Evolutionary conservation across 306 rosid species (phyloP), one percentile per base, ranked within the genome.

Genomic region (Mucuna pruriens): DNA sequence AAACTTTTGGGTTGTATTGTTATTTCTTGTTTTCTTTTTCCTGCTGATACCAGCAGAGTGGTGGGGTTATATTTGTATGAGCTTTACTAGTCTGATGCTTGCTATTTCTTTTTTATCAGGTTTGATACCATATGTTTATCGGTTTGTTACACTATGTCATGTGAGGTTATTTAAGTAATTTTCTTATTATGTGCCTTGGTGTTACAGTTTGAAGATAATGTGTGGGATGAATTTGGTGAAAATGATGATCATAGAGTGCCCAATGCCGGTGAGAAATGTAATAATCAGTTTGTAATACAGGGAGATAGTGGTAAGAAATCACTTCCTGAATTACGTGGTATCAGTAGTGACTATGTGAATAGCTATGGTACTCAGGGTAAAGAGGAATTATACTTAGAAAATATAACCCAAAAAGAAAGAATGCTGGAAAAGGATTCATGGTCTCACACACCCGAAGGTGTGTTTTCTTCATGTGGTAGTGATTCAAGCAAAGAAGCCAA

Each of bases 401-500:
- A 83, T 75, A 34, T 84, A 68, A 75, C 84, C 65, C 79, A 82
- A 78, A 85, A 75, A 76, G 76, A 68, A 71, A 69, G 40, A 69
- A 85, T 88, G 88, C 85, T 86, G 82, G 90, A 89, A 88, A 86
- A 91, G 64, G 90, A 83, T 82, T 75, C 94, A 48, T 88, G 94
- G 95, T 76, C 91, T 79, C 71, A 86, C 81, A 33, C 82, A 42
- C 82, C 83, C n/a, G 89, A 84, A 67, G 87, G 86, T 82, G 86
- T 77, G 71, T 83, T 91, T 70, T 77, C 89, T 83, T 84, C 93
- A 46, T 52, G 89, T 44, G 83, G 89, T 22, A 74, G 81, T 25
- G 87, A 86, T 75, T 77, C 89, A 3, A 62, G 62, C 66, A 85
- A 85, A 79, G 97, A 87, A 71, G 84, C 79, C 63, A 79, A 87